Evolutionary conservation across 2,329 filamentous ascomycete genomes (phyloP).

Genomic region (Cadophora luteo-olivacea): DNA sequence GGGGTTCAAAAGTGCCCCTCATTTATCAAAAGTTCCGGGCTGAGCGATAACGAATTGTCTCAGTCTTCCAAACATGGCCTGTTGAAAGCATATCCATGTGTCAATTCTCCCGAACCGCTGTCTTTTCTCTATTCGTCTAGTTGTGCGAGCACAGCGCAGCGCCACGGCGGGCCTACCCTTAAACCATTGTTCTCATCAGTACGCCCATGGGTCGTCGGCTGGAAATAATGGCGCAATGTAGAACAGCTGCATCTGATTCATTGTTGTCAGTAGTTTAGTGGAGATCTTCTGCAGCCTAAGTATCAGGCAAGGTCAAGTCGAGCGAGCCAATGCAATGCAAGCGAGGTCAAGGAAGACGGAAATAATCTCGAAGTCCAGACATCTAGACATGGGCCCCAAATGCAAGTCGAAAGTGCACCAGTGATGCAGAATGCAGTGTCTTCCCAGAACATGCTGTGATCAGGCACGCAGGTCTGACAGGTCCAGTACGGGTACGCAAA

Average conservation of each 20-base stretch:
- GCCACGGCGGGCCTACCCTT: conserved; percentile 11
- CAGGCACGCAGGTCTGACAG: not conserved
- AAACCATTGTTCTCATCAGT: not conserved
- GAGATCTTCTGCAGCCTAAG: not conserved
- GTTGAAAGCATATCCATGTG: not conserved
- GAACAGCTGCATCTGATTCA: not conserved
- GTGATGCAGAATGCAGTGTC: not conserved
- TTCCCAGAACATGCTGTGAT: conserved; percentile 5
- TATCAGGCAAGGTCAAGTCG: not conserved
- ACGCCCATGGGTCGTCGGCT: not conserved
- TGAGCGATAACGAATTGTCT: conserved; percentile 11
- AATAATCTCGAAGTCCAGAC: not conserved
- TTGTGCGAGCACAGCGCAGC: conserved; percentile 6
- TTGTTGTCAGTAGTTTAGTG: not conserved
- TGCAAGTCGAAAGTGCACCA: conserved; percentile 7
- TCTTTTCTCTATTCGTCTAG: not conserved
- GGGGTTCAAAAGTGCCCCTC: conserved; percentile 1
- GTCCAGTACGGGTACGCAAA: not conserved
- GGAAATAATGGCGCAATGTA: not conserved
- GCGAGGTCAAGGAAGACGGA: conserved; percentile 10
- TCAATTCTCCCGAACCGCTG: not conserved
- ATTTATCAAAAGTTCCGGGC: not conserved
- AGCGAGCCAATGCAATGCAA: conserved; percentile 6
- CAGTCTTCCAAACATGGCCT: not conserved
- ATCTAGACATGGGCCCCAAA: not conserved